Evolutionary conservation across 192 early-diverging fungal species (phyloP).

Genomic region (Chytriomyces sp.): DNA sequence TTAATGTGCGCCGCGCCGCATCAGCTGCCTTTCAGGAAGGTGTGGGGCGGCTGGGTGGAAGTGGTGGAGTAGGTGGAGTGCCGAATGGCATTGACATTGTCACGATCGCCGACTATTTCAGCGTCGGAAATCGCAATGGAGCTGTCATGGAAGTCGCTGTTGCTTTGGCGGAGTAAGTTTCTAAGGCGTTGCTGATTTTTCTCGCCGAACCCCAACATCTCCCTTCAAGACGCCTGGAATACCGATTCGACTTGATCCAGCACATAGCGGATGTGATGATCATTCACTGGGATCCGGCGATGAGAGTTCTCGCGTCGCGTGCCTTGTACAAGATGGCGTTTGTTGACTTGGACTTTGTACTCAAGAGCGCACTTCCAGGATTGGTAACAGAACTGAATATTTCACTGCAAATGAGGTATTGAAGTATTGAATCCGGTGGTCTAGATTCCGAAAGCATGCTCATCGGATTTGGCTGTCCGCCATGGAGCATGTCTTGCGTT

Average conservation of each 20-base stretch:
- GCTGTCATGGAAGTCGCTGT: constrained; percentile 73
- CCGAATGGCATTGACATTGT: constrained; percentile 94
- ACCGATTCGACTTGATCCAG: constrained; percentile 69
- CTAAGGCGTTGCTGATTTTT: not conserved
- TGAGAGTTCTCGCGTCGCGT: constrained; percentile 77
- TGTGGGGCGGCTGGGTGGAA: constrained; percentile 72
- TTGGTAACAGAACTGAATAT: constrained; percentile 31
- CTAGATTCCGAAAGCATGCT: constrained; percentile 49
- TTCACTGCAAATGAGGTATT: not conserved
- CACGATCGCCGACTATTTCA: constrained; percentile 89
- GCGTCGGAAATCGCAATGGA: constrained; percentile 79
- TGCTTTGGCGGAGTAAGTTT: constrained; percentile 68
- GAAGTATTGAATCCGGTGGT: no score
- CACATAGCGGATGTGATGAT: constrained; percentile 70
- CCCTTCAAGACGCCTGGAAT: constrained; percentile 67
- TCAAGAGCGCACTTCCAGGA: constrained; percentile 13
- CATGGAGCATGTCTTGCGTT: constrained; percentile 67
- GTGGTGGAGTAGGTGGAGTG: constrained; percentile 57
- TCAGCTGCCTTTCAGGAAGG: constrained; percentile 98
- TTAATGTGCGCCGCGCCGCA: constrained; percentile 88
- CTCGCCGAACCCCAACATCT: not conserved
- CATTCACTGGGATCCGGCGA: constrained; percentile 85
- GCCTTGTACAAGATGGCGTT: constrained; percentile 66
- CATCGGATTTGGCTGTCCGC: constrained; percentile 51
- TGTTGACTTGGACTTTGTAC: constrained; percentile 35